Base-by-base conservation (phyloP, 441 rosid genomes). In the Croton laevigatus region DNA sequence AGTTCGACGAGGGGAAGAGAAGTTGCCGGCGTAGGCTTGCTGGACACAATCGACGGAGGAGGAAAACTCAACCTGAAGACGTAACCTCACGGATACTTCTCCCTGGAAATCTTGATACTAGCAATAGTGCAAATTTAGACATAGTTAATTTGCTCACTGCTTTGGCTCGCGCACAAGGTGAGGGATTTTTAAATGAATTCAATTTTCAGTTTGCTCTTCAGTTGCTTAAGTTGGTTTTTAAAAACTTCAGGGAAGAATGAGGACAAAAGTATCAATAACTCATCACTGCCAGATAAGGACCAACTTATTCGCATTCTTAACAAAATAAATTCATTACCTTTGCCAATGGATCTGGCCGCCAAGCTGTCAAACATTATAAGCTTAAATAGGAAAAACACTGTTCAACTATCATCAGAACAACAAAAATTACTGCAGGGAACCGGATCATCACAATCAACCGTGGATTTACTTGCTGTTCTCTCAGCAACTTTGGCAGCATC, bases 261-360 rank as follows among this genome's bases (percentile, higher is more conserved):
- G 58, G 87, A 75, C 5, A 84, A 75, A 70, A 75, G 82, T 54
- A 58, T 63, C 70, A 77, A 53, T 60, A 73, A 75, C 70, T 53
- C 79, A 71, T 66, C 80, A 2, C 80, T 81, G 66, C 90, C 92
- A 10, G 84, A 84, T 64, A 89, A 76, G 75, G 98, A 88, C 40
- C 90, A 88, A 73, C 88, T 93, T 66, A 61, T 87, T 74, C 89
- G 87, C 74, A 88, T 93, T 75, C 90, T 93, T 70, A 80, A 78
- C 81, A 91, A 88, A 83, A 89, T 93, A 62, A 93, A 93, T 74
- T 84, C 95, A 27, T 80, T 91, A 71, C 91, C 91, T 66, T 80
- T 88, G 78, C 92, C 96, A 1, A 71, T 79, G 75, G 94, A 88
- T 72, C 89, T 88, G 49, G 87, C 89, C 66, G 83, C 90, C 12